Conservation (phyloP, 2,329 filamentous ascomycete genomes). For the Exophiala oligosperma region DNA sequence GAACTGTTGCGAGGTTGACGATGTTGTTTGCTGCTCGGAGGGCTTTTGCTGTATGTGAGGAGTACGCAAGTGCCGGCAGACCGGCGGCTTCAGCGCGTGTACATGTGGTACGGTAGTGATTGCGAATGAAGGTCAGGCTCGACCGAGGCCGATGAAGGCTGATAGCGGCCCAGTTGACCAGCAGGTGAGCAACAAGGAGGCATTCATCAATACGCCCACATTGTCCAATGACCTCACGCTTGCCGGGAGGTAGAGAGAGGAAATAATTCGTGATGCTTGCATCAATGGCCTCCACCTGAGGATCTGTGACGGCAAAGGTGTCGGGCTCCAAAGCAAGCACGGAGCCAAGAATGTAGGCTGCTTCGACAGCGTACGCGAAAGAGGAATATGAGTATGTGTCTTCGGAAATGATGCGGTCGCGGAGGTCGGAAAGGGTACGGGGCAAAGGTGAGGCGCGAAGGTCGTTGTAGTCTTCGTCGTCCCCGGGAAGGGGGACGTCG, state of each 20-base stretch:
- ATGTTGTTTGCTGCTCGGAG: conserved; percentile 77
- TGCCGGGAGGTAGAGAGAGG: conserved; percentile 72
- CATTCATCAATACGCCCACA: conserved; percentile 73
- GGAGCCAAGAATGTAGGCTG: conserved; percentile 73
- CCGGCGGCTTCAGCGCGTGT: conserved; percentile 48
- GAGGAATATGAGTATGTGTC: conserved; percentile 75
- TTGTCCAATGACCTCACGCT: conserved; percentile 67
- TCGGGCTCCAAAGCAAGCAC: conserved; percentile 57
- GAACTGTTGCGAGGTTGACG: conserved; percentile 67
- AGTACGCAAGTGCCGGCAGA: conserved; percentile 28
- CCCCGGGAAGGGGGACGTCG: conserved; percentile 75
- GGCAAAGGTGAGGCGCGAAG: conserved; percentile 58
- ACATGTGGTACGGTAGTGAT: conserved; percentile 66
- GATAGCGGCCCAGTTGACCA: conserved; percentile 56
- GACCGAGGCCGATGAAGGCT: conserved; percentile 79
- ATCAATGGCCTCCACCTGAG: conserved; percentile 59
- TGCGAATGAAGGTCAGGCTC: conserved; percentile 61
- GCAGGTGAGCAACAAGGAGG: conserved; percentile 41
- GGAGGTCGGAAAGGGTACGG: conserved; percentile 55
- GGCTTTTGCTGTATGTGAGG: conserved; percentile 60
- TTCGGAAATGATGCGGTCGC: conserved; percentile 72
- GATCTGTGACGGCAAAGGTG: conserved; percentile 36
- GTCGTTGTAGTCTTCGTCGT: conserved; percentile 65
- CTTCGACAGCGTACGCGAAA: conserved; percentile 80
- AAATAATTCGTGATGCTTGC: conserved; percentile 70